Conservation (phyloP, 495 filamentous ascomycete genomes). For the Podospora didyma region DNA sequence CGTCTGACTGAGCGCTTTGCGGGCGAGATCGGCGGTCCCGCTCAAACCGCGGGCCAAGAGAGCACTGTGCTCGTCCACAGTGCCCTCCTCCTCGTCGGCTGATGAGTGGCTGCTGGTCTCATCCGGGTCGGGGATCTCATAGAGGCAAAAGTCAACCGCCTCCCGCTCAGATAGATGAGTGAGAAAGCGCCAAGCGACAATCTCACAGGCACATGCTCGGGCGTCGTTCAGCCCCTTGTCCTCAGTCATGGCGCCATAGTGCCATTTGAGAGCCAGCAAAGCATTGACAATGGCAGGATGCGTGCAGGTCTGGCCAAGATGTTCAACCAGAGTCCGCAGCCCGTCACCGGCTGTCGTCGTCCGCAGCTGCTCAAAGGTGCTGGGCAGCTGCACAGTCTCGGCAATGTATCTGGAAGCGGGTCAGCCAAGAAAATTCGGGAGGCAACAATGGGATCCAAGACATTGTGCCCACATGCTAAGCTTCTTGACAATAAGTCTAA, state of each 20-base stretch:
- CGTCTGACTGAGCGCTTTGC: conserved; percentile 9
- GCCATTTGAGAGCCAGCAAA: conserved; percentile 80
- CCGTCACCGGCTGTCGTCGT: conserved; percentile 60
- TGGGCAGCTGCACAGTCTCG: conserved; percentile 59
- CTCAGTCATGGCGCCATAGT: conserved; percentile 61
- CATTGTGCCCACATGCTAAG: conserved; percentile 52
- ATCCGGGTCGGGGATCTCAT: conserved; percentile 59
- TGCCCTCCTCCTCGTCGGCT: conserved; percentile 23
- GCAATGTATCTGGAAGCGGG: conserved; percentile 53
- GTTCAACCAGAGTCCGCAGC: conserved; percentile 61
- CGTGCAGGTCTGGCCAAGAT: conserved; percentile 59
- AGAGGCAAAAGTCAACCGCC: conserved; percentile 77
- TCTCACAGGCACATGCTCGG: conserved; percentile 81
- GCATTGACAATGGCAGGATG: conserved; percentile 75
- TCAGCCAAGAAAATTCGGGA: conserved; percentile 1
- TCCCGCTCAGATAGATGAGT: conserved; percentile 75
- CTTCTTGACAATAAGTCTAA: conserved; percentile 64
- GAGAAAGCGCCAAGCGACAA: conserved; percentile 86
- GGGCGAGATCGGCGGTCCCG: conserved; percentile 16
- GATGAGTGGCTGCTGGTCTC: conserved; percentile 3
- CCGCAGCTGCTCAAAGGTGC: conserved; percentile 77
- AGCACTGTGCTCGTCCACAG: conserved; percentile 37
- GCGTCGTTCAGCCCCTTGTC: conserved; percentile 70
- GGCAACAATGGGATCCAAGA: conserved; percentile 9
- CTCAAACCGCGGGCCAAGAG: conserved; percentile 27